Base-by-base conservation (phyloP, 75 land plant species). In the Sequoia sempervirens region DNA sequence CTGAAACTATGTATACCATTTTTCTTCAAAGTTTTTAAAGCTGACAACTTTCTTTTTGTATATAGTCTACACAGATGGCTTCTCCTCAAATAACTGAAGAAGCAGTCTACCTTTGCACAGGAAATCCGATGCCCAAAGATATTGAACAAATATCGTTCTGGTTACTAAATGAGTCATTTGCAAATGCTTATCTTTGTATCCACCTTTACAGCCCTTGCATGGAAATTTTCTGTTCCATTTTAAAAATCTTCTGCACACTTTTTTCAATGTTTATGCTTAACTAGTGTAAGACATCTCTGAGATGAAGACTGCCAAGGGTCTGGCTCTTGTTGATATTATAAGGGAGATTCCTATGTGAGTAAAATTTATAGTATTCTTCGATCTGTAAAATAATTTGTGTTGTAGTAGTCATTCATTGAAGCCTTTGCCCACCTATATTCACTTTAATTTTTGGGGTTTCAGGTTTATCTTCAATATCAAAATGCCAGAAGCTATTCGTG, bases 41-140 rank as follows among this genome's bases (percentile, higher is more conserved):
- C 14, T 30, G 36, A 9, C 32, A 70, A 30, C 37, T 32, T 70
- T 70, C 36, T 9, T 70, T 66, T 50, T 82, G 10, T 79, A 7
- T 87, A 89, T 92, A 98, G 99, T 98, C 99, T 45, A 93, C 97
- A 26, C 98, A 98, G 73, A 98, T 98, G 99, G 99, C 99, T 68
- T 92, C 90, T 80, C 92, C 90, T 82, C 88, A 86, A 56, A 87
- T 98, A 73, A 94, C 95, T 30, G 99, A 96, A 84, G 97, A 94
- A 89, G 95, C 96, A 52, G 98, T 98, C 54, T 98, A 98, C 84
- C 75, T 94, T 66, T 98, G 96, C 89, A 98, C 99, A 58, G 99
- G 99, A 83, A 98, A 96, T 81, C 98, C 99, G 75, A 90, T 96
- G 92, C 99, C 98, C 0, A 92, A 92, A 79, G 99, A 98, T 70